Base-by-base conservation (phyloP, 108 stramenopile species). In the Cyclostephanos invisitatus region DNA sequence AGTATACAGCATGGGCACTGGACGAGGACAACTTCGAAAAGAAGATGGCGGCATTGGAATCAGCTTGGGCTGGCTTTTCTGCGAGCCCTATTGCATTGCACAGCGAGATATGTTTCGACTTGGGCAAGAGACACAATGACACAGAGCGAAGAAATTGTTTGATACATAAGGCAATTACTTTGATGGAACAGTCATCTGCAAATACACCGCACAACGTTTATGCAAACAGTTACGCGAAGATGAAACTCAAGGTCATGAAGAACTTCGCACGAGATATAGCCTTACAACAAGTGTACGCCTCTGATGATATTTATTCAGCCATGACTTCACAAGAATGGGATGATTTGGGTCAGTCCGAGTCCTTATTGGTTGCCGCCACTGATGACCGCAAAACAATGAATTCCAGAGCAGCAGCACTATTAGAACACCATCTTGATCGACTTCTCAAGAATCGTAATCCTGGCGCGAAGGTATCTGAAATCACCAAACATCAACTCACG, bases 1-100 rank as follows among this genome's bases (percentile, higher is more conserved):
- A 84, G 51, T 85, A 83, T 24, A 47, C 65, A 15, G 82, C 67
- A 18, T 91, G 87, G 87, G 87, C 82, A 24, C 40, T 82, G 24
- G 83, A 84, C 38, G 73, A 73, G 2, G 70, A 76, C 6, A 87
- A 78, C 60, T 73, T 81, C 44, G 60, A 44, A 27, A 24, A 36
- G 9, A 49, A 69, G 20, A 36, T 61, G 44, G 61, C 57, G 28
- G 27, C 53, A 21, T 46, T 64, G 14, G 79, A 80, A 40, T 48
- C 47, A 17, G 68, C 58, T 7, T 74, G 72, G 79, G 72, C 68
- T 9, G 68, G 62, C 32, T 68, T 80, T 28, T 50, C 68, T 18
- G 68, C 60, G 7, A 74, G 64, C 58, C 79, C 79, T 32, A 73
- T 58, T 32, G 61, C 72, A 27, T 38, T 73, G 29, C 55, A 70